Evolutionary conservation across 768 basidiomycete genomes (phyloP).

Genomic region (Rhodotorula babjevae): DNA sequence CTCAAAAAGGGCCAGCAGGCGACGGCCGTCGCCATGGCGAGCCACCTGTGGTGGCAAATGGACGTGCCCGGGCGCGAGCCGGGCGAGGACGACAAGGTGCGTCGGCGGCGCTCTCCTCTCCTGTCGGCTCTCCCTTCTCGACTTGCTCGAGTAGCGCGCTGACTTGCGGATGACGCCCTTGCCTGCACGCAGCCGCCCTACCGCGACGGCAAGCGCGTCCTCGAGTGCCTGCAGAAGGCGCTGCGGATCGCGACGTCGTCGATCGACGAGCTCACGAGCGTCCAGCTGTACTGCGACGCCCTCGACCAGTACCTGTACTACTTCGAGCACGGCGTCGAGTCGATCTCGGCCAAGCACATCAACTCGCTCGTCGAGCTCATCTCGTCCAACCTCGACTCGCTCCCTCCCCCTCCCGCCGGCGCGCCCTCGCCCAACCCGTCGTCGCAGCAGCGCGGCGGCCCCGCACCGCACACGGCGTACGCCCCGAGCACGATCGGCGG

Average conservation of each 20-base stretch:
- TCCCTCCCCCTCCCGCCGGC: conserved; percentile 53
- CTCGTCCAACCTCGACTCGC: conserved; percentile 85
- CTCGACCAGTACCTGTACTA: conserved; percentile 95
- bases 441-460: neutral
- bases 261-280: conserved; percentile 92
- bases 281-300: conserved; percentile 92
- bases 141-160: neutral
- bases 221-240: conserved; percentile 96
- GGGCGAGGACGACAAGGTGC: conserved; percentile 52
- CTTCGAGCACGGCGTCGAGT: conserved; percentile 85
- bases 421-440: conserved; percentile 48
- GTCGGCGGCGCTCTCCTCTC: conserved; percentile 2
- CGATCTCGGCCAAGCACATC: conserved; percentile 92
- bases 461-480: conserved; percentile 3
- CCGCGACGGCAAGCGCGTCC: conserved; percentile 89
- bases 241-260: conserved; percentile 92
- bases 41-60: conserved; percentile 98
- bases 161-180: neutral
- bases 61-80: conserved; percentile 51
- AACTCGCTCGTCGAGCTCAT: conserved; percentile 95
- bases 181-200: conserved; percentile 47
- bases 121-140: neutral
- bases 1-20: conserved; percentile 98
- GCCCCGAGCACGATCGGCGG: conserved; percentile 47
- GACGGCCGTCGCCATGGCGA: conserved; percentile 86